A percentile compares a stretch with the other conserved stretches of the same genome.
Conservation (phyloP, 2,329 filamentous ascomycete genomes). For the Metarhizium sp. region DNA sequence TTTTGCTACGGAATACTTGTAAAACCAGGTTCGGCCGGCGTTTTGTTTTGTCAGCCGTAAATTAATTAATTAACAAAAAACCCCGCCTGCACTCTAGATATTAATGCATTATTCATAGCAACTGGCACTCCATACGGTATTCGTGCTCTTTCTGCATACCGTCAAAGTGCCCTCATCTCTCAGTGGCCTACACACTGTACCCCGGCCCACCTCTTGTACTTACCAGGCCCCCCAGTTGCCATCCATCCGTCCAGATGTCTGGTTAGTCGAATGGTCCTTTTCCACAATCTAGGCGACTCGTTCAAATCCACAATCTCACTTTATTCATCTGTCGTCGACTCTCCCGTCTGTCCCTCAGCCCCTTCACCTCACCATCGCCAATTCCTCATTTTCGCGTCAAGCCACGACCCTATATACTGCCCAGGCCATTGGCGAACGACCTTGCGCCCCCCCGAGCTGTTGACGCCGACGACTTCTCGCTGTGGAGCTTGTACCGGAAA, state of each 20-base stretch:
- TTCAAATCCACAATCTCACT: background rate
- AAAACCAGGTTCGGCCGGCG: too few species aligned
- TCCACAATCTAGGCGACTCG: background rate
- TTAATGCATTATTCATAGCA: too few species aligned
- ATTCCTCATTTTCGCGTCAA: background rate
- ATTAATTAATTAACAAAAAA: too few species aligned
- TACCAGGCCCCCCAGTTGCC: constrained; percentile 1
- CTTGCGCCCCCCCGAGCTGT: background rate
- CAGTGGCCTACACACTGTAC: constrained; percentile 1
- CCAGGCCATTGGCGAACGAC: background rate
- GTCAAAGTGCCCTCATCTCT: background rate
- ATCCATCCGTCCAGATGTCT: too few species aligned
- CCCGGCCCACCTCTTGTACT: constrained; percentile 5
- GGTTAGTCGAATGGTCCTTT: too few species aligned
- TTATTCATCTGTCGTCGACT: background rate
- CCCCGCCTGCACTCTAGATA: too few species aligned
- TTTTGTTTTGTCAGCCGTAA: too few species aligned
- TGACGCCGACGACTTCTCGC: constrained; percentile 1
- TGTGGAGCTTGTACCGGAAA: background rate
- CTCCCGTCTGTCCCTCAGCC: background rate
- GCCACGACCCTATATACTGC: background rate
- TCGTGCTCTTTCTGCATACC: too few species aligned
- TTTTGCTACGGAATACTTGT: too few species aligned
- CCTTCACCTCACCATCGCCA: background rate
- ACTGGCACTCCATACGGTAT: too few species aligned